A percentile compares a stretch with the other conserved stretches of the same genome.
These are phyloP conservation scores for Diaporthe nobilis DNA, from an alignment of 2,329 filamentous ascomycete genomes.

Conservation along the genomic window DNA sequence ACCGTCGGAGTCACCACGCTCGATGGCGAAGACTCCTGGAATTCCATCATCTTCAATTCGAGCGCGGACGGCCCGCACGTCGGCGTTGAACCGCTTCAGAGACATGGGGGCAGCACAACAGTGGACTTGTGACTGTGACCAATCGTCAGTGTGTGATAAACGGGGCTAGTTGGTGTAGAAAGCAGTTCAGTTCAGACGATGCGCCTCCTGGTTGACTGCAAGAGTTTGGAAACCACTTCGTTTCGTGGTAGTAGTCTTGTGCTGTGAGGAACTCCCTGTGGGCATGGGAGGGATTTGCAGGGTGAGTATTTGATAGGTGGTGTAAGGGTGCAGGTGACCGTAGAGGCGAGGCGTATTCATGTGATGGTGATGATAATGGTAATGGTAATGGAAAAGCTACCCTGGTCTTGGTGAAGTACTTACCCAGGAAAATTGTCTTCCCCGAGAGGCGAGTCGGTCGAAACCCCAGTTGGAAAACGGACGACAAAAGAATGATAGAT, in stretches of 20 bases:
- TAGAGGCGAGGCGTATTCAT: neutral
- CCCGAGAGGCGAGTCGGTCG: neutral
- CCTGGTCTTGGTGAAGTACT: neutral
- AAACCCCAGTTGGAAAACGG: neutral
- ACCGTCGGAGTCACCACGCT: constrained; percentile 78
- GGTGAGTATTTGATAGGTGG: neutral
- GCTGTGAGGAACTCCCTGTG: neutral
- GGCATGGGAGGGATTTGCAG: neutral
- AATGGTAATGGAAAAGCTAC: neutral
- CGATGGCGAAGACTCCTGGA: constrained; percentile 64
- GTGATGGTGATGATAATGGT: neutral
- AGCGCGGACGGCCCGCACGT: constrained; percentile 62
- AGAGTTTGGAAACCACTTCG: neutral
- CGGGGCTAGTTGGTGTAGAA: neutral
- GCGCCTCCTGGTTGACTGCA: neutral
- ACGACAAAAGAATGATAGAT: neutral
- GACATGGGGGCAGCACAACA: constrained; percentile 66
- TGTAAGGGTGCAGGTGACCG: neutral
- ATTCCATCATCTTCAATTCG: constrained; percentile 53
- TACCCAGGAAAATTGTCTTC: neutral
- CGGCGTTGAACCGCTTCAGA: constrained; percentile 74
- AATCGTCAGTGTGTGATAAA: neutral
- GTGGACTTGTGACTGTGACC: neutral
- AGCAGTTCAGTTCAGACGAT: neutral
- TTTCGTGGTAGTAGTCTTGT: no score